phyloP scores from a whole-genome alignment of 75 land plant species.

The Pinus tabuliformis region DNA sequence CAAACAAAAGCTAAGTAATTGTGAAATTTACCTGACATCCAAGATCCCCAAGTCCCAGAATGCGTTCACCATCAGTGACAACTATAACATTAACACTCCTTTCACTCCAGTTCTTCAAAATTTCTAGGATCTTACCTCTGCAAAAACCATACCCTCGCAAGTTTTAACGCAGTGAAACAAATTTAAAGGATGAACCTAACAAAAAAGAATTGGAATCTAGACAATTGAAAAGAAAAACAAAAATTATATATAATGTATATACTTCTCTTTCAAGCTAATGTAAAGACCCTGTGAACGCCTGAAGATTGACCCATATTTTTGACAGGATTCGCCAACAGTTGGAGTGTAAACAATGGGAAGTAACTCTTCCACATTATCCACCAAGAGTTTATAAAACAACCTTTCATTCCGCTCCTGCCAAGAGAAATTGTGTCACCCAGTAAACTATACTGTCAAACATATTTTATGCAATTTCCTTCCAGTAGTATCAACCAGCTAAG shows the following conservation, averaged over 20 bases:
- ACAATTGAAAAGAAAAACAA: too few relatives aligned
- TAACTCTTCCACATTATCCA: constrained; percentile 83
- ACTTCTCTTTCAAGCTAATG: constrained; percentile 90
- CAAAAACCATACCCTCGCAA: constrained; percentile 5
- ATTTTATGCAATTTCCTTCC: not conserved
- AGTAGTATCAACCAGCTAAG: not conserved
- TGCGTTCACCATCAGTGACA: constrained; percentile 93
- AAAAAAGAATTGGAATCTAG: too few relatives aligned
- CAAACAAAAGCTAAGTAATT: not conserved
- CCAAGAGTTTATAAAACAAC: constrained; percentile 87
- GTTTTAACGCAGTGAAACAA: not conserved
- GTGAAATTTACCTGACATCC: constrained; percentile 67
- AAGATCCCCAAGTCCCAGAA: constrained; percentile 90
- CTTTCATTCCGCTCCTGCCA: constrained; percentile 84
- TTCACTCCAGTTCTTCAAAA: constrained; percentile 75
- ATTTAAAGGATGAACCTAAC: not conserved
- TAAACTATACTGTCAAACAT: not conserved
- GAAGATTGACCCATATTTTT: constrained; percentile 76
- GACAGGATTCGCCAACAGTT: constrained; percentile 92
- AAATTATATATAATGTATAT: constrained; percentile 5
- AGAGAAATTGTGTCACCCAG: not conserved
- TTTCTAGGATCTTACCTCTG: constrained; percentile 81
- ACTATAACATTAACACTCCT: constrained; percentile 77
- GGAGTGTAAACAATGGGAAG: constrained; percentile 93
- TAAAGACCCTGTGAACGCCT: constrained; percentile 82